Evolutionary conservation across 129 eudicot species (phyloP).

Genomic region (Glebionis coronaria): DNA sequence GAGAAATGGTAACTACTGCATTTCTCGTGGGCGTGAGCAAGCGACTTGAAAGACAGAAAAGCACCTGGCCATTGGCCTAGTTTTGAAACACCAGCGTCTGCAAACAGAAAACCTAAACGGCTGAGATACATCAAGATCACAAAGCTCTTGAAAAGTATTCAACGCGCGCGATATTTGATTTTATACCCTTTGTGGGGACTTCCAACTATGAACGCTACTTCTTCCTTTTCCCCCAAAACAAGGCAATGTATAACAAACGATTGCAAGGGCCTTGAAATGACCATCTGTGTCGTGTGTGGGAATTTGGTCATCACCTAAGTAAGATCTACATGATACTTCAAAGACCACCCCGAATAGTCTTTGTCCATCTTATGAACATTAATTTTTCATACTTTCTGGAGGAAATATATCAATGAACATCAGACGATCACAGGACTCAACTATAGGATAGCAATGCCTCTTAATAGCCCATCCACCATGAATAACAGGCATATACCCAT

Average conservation of each 20-base stretch:
- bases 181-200: constrained; percentile 34
- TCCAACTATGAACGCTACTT: constrained; percentile 37
- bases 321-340: constrained; percentile 34
- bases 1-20: neutral
- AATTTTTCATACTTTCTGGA: constrained; percentile 11
- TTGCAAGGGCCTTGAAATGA: neutral
- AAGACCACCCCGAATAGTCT: constrained; percentile 32
- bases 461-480: constrained; percentile 12
- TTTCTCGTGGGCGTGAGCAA: constrained; percentile 18
- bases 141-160: no score
- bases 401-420: constrained; percentile 33
- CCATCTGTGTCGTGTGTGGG: constrained; percentile 4
- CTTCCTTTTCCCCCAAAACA: constrained; percentile 30
- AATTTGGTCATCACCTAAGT: constrained; percentile 17
- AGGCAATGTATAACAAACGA: constrained; percentile 24
- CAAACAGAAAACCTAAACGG: constrained; percentile 24
- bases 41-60: constrained; percentile 33
- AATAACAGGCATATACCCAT: constrained; percentile 25
- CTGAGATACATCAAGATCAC: constrained; percentile 20
- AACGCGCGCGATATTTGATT: constrained; percentile 29
- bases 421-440: constrained; percentile 42
- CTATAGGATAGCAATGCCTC: constrained; percentile 36
- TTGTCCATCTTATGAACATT: constrained; percentile 33
- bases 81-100: constrained; percentile 27
- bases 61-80: constrained; percentile 36